phyloP scores from a whole-genome alignment of 805 yeast genomes.

The Metschnikowia corniflorae region DNA sequence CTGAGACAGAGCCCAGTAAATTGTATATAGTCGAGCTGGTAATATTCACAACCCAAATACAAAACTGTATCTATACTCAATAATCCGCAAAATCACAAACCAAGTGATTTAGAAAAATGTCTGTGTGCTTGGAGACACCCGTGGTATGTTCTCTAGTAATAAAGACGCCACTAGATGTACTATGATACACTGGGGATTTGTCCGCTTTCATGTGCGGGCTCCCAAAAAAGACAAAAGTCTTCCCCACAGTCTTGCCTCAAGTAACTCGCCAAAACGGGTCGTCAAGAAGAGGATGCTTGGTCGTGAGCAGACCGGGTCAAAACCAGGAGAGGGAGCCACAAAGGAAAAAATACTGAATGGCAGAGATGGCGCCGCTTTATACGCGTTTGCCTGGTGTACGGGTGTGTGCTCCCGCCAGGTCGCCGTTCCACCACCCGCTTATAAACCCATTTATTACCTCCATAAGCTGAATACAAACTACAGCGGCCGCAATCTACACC shows the following conservation, averaged over 20 bases:
- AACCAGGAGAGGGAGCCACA: constrained; percentile 12
- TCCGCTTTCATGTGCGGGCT: constrained; percentile 25
- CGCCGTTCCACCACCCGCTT: too few species aligned
- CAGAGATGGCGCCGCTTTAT: not conserved
- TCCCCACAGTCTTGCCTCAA: constrained; percentile 33
- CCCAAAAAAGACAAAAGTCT: constrained; percentile 29
- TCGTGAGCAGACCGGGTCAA: constrained; percentile 15
- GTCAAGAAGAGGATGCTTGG: constrained; percentile 29
- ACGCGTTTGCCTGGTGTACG: constrained; percentile 6
- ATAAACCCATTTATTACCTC: too few species aligned
- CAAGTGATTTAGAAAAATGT: too few species aligned
- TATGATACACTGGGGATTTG: constrained; percentile 41
- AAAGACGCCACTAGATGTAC: constrained; percentile 39
- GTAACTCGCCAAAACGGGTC: constrained; percentile 43
- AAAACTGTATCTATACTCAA: too few species aligned
- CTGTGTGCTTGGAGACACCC: constrained; percentile 51
- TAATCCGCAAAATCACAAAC: too few species aligned
- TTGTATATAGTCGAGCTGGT: too few species aligned
- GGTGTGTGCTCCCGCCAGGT: constrained; percentile 2
- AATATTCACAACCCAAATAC: too few species aligned
- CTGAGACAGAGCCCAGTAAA: too few species aligned
- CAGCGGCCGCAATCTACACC: too few species aligned
- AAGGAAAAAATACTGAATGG: not conserved
- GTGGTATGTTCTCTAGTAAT: constrained; percentile 23
- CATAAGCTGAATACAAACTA: too few species aligned